Conservation (phyloP, 108 stramenopile species). For the Nannochloropsis salina region DNA sequence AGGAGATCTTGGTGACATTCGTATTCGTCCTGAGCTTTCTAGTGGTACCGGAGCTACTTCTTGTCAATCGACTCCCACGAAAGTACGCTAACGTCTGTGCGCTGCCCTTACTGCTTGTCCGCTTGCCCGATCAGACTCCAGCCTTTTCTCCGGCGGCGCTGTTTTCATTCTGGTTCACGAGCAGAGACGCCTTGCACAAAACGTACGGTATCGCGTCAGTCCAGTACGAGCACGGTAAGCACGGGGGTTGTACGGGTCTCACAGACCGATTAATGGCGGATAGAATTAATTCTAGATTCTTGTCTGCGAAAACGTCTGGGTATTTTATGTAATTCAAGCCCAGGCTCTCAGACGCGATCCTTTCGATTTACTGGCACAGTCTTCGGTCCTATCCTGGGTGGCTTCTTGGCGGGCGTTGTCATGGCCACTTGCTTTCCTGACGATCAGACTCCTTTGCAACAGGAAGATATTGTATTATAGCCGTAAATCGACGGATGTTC, state of each 20-base stretch:
- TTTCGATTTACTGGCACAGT: background rate
- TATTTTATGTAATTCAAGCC: too few relatives aligned
- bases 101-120: background rate
- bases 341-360: too few relatives aligned
- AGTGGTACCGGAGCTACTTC: background rate
- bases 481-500: too few relatives aligned
- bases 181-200: background rate
- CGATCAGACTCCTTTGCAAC: background rate
- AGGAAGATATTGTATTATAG: too few relatives aligned
- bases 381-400: slow-evolving; percentile 4
- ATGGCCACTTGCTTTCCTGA: slow-evolving; percentile 6
- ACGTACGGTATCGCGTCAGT: background rate
- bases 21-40: background rate
- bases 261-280: too few relatives aligned
- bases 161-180: slow-evolving; percentile 13
- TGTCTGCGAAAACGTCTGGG: too few relatives aligned
- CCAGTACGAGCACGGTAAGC: slow-evolving; percentile 20
- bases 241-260: background rate
- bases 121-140: background rate
- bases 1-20: slow-evolving; percentile 3
- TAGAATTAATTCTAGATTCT: too few relatives aligned
- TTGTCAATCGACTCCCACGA: background rate
- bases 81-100: background rate
- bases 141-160: background rate
- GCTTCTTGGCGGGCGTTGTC: background rate